These are phyloP conservation scores for Coemansia sp. DNA, from an alignment of 192 early-diverging fungal genomes.

Conservation along the genomic window DNA sequence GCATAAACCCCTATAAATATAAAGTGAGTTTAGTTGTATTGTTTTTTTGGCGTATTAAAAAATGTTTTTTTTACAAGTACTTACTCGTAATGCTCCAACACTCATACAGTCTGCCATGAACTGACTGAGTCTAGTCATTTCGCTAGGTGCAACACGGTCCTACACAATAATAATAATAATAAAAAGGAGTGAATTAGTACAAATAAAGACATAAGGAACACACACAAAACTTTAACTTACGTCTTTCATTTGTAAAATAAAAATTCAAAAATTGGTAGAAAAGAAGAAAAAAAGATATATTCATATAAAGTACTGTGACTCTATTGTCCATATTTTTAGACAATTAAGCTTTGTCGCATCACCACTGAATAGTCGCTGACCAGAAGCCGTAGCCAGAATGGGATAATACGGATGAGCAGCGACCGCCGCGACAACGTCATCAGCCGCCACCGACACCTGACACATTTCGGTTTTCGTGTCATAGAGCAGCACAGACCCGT, in stretches of 20 bases:
- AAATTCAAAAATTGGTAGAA: not conserved
- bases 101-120: constrained; percentile 70
- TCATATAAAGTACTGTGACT: constrained; percentile 13
- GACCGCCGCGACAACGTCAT: constrained; percentile 63
- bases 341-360: constrained; percentile 5
- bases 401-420: constrained; percentile 69
- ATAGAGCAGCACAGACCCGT: constrained; percentile 20
- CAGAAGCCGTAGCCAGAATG: constrained; percentile 71
- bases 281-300: not conserved
- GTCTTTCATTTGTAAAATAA: not conserved
- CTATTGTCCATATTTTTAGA: constrained; percentile 34
- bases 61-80: not conserved
- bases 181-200: too few species aligned
- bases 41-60: too few species aligned
- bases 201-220: too few species aligned
- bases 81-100: constrained; percentile 67
- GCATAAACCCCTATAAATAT: constrained; percentile 61
- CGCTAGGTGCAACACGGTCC: constrained; percentile 52
- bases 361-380: constrained; percentile 59
- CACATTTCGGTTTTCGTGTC: not conserved
- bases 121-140: constrained; percentile 60
- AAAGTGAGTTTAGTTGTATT: not conserved
- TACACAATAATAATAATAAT: too few species aligned
- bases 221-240: too few species aligned
- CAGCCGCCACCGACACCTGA: not conserved